phyloP scores from a whole-genome alignment of 495 filamentous ascomycete genomes.

The Acidomyces sp. region DNA sequence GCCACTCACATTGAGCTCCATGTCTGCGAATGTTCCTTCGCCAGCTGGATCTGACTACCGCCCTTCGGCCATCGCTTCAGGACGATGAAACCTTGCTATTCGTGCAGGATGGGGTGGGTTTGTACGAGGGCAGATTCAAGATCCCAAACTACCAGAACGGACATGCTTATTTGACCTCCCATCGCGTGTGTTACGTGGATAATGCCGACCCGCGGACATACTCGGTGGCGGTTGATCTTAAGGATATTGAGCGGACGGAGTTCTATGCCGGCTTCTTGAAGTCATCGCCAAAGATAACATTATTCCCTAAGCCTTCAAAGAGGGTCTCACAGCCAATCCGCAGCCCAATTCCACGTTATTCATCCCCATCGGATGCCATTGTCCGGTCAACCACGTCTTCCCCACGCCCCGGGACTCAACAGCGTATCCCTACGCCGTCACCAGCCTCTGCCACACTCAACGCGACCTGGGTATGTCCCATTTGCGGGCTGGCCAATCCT shows the following conservation, averaged over 20 bases:
- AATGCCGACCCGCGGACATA: conserved; percentile 73
- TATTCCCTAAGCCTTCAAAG: conserved; percentile 64
- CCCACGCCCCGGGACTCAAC: conserved; percentile 27
- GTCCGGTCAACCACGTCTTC: conserved; percentile 17
- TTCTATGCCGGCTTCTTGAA: conserved; percentile 90
- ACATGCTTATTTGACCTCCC: conserved; percentile 89
- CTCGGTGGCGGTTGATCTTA: conserved; percentile 74
- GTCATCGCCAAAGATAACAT: conserved; percentile 83
- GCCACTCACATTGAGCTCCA: too few relatives aligned
- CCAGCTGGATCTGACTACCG: conserved; percentile 85
- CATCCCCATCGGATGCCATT: conserved; percentile 12
- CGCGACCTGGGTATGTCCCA: conserved; percentile 95
- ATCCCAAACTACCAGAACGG: conserved; percentile 89
- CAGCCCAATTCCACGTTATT: conserved; percentile 15
- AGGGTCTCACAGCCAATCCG: conserved; percentile 33
- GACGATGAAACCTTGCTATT: conserved; percentile 86
- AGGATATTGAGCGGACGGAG: conserved; percentile 80
- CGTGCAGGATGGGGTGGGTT: conserved; percentile 89
- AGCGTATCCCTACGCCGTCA: conserved; percentile 36
- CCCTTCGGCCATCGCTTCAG: conserved; percentile 76
- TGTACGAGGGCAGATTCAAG: conserved; percentile 97
- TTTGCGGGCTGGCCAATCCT: conserved; percentile 94
- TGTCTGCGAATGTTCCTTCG: conserved; percentile 86
- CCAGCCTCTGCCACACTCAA: conserved; percentile 37
- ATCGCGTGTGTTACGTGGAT: conserved; percentile 90